Evolutionary conservation across 1,284 basidiomycete species (phyloP), one percentile per base, ranked within the genome.

Genomic region (Schizophyllum commune): DNA sequence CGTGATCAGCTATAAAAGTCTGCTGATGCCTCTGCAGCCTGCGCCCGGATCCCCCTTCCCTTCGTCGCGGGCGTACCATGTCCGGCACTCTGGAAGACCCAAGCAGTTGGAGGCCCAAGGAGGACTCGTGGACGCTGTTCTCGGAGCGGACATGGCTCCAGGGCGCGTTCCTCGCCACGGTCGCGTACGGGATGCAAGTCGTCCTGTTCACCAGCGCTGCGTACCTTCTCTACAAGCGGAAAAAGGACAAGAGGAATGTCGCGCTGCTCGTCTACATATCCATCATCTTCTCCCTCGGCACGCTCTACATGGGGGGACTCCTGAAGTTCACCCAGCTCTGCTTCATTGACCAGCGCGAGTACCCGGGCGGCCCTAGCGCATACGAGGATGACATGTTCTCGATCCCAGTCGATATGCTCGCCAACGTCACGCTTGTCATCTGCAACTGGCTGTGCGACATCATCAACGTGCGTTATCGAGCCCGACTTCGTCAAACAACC

Each of bases 261-360:
- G 60, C 55, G 9, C 60, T 70, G 11, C 58, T 70, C 3, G 55
- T 59, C 8, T 74, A 70, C 62, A 69, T 70, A 15, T 52, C 57
- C 8, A 32, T 67, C 5, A 60, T 74, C 15, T 72, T 73, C 60
- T 33, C 64, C 27, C 65, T 71, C 21, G 66, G 65, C n/a, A 71
- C 70, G 2, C 47, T 75, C 5, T 65, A 62, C 56, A 66, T 65
- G 13, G 68, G 63, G 8, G 63, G 58, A 2, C 54, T 65, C 4
- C 32, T 65, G 9, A 55, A 69, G 32, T 69, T 72, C 61, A 68
- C 67, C 0, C 69, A 74, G 59, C 58, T 67, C 22, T 61, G 66
- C 34, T 76, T 68, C 61, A 69, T 75, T 52, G 70, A 74, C 63
- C 65, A 70, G 51, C 67, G 73, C 4, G 68, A 70, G 54, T 72